Evolutionary conservation across 2,329 filamentous ascomycete species (phyloP).

Genomic region (Chaetomiaceae sp.): DNA sequence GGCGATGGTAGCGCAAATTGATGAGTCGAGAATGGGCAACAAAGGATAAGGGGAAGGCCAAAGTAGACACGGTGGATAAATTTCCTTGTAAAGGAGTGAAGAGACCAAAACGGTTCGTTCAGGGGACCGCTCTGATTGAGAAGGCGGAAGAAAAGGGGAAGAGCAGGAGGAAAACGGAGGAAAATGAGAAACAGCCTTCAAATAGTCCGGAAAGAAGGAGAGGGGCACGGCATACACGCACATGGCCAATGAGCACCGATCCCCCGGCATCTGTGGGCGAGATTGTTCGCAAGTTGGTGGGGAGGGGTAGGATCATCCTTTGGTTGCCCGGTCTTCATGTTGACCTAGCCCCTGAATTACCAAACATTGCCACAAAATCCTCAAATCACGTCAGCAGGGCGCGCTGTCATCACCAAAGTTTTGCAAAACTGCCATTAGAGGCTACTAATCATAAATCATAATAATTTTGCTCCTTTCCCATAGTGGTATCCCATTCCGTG

Average conservation of each 20-base stretch:
- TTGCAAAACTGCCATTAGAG: neutral
- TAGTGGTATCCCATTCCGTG: slow-evolving; percentile 20
- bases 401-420: neutral
- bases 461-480: neutral
- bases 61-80: no score
- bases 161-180: slow-evolving; percentile 1
- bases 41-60: neutral
- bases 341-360: slow-evolving; percentile 12
- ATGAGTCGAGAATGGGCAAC: neutral
- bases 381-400: neutral
- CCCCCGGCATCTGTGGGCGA: neutral
- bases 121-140: neutral
- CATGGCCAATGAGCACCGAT: slow-evolving; percentile 15
- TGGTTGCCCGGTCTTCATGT: slow-evolving; percentile 3
- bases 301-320: neutral
- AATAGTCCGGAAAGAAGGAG: slow-evolving; percentile 2
- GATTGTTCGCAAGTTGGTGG: neutral
- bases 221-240: slow-evolving; percentile 10
- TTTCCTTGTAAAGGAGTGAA: no score
- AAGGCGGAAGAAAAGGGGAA: neutral
- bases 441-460: slow-evolving; percentile 7
- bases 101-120: no score
- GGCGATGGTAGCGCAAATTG: neutral
- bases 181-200: slow-evolving; percentile 7
- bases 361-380: slow-evolving; percentile 1